phyloP scores from a whole-genome alignment of 805 yeast species.

The Debaryomyces tyrocola region DNA sequence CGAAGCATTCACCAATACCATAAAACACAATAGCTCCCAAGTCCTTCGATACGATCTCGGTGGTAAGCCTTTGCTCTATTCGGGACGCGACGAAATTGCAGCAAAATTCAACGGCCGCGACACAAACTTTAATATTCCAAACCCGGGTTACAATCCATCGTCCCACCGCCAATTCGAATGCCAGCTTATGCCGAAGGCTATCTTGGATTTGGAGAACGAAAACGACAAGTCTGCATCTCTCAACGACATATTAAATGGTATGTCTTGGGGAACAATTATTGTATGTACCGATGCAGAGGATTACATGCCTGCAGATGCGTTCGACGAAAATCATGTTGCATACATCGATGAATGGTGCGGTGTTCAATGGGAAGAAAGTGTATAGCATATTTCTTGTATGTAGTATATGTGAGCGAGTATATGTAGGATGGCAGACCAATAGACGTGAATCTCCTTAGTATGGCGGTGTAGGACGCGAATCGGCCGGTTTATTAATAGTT shows the following conservation, averaged over 20 bases:
- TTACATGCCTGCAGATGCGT: constrained; percentile 44
- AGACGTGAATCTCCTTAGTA: not conserved
- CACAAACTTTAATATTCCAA: constrained; percentile 44
- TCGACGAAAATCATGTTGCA: constrained; percentile 70
- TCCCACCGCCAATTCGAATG: constrained; percentile 70
- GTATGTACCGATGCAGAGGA: constrained; percentile 78
- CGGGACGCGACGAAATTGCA: constrained; percentile 57
- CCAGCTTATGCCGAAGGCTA: constrained; percentile 93
- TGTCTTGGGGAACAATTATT: constrained; percentile 97
- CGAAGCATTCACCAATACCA: constrained; percentile 71
- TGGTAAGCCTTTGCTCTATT: constrained; percentile 75
- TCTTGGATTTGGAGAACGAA: constrained; percentile 70
- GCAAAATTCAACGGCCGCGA: constrained; percentile 23
- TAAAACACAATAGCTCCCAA: constrained; percentile 82
- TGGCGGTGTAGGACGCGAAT: not conserved
- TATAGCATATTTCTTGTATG: constrained; percentile 5
- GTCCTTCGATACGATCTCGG: constrained; percentile 81
- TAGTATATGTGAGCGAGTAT: too few relatives aligned
- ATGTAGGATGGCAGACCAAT: too few relatives aligned
- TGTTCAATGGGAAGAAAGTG: constrained; percentile 76
- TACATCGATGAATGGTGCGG: constrained; percentile 79
- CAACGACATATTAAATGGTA: constrained; percentile 61
- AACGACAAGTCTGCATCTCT: constrained; percentile 14
- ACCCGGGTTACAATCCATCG: constrained; percentile 60
- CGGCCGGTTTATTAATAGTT: not conserved